A percentile compares a stretch with the other conserved stretches of the same genome.
Evolutionary conservation across 164 flowering plant genomes (phyloP).

Genomic region (Annona squamosa): DNA sequence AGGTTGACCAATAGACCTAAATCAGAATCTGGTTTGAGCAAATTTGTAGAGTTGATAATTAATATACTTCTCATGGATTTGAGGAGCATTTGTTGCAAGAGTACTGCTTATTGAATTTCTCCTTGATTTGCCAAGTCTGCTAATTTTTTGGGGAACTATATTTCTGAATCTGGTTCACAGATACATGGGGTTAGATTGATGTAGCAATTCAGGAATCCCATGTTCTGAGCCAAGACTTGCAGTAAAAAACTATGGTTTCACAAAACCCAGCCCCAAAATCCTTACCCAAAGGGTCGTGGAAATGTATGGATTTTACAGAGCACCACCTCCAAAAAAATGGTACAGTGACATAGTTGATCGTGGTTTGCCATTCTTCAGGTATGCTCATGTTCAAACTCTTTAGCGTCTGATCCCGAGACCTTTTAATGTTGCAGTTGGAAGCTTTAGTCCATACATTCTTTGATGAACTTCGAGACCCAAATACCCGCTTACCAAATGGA

Average conservation of each 20-base stretch:
- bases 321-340: not conserved
- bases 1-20: not conserved
- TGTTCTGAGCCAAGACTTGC: too few relatives aligned
- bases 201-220: too few relatives aligned
- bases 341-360: not conserved
- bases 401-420: not conserved
- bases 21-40: not conserved
- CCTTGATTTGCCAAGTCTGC: not conserved
- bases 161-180: too few relatives aligned
- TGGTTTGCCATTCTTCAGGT: not conserved
- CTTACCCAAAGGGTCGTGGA: too few relatives aligned
- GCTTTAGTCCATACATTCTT: conserved; percentile 69
- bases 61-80: not conserved
- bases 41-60: not conserved
- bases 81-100: not conserved
- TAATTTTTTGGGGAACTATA: too few relatives aligned
- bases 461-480: conserved; percentile 72
- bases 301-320: not conserved
- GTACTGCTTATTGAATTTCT: not conserved
- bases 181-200: too few relatives aligned
- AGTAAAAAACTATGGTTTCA: too few relatives aligned
- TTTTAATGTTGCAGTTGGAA: conserved; percentile 43
- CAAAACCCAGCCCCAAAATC: too few relatives aligned
- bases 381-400: not conserved
- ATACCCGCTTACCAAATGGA: conserved; percentile 62